Base-by-base conservation (phyloP, 441 rosid genomes). In the Macaranga tanarius region DNA sequence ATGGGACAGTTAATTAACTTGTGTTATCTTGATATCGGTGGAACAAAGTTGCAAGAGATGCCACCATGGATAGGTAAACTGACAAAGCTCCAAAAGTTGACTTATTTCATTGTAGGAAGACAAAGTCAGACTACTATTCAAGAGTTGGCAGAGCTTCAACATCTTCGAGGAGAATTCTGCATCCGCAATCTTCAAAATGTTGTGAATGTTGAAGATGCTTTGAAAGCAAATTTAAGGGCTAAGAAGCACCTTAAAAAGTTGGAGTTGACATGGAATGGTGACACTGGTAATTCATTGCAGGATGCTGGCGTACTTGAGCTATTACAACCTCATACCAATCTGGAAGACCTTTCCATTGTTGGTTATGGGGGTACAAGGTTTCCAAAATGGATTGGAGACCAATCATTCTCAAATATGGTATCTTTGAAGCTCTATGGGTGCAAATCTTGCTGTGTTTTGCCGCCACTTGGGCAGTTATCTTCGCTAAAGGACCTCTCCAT, bases 301-400 rank as follows among this genome's bases (percentile, higher is more conserved):
- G 81, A 76, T 3, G 61, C 55, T 71, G 77, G 44, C 31, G 69
- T 71, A 20, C 71, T 73, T 12, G 54, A 74, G 15, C 22, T 22
- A 1, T 44, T 69, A 44, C 71, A 74, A 31, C 74, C 62, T 47
- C 50, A 57, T 40, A 38, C 47, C 50, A 70, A 65, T 3, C 23
- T 63, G 34, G 31, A 67, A 20, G 58, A 34, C 64, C 78, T 76
- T 58, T 47, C 55, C 44, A 40, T 58, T 48, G 57, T 15, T 31
- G 73, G 81, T 70, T 75, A 54, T 72, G 75, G 73, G n/a, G 84
- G 86, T 58, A 79, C 80, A 60, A 71, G 58, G 22, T 79, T 85
- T 75, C 80, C 86, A n/a, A 34, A 58, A 48, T 83, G 86, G 86
- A 47, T 83, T 11, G 80, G 75, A 23, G 68, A 78, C 60, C 70